Base-by-base conservation (phyloP, 352 stramenopile genomes). In the Phytophthora chlamydospora region DNA sequence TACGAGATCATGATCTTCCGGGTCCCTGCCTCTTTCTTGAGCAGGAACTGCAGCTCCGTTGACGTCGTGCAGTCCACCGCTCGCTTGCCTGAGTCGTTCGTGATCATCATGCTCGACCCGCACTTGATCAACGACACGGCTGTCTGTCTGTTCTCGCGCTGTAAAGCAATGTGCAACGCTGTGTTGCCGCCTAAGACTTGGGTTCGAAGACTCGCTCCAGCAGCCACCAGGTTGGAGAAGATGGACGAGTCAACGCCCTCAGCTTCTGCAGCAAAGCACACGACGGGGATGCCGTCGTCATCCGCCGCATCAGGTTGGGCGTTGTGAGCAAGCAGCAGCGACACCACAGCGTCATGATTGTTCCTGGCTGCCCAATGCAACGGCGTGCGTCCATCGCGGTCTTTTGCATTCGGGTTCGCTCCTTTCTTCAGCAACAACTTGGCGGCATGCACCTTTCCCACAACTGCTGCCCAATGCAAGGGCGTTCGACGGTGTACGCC, bases 1-100 rank as follows among this genome's bases (percentile, higher is more conserved):
- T 91, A 92, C 45, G 76, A 90, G 36, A 95, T 90, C 85, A 95
- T 93, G 6, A 95, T 75, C 42, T 95, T 83, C 9, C 85, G 80
- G 8, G 58, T 84, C 10, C 82, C 82, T 1, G 83, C 83, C 44
- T 89, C 78, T 46, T 89, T 85, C 69, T 93, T 93, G 12, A 93
- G 61, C 24, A 72, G 67, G 38, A 93, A 93, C 45, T 91, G 85
- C 13, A 93, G 65, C 42, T 89, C 68, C 2, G 81, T 93, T 5
- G 83, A 93, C 8, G 82, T 90, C 19, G 85, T 95, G 59, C 84
- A 90, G 60, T 95, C 85, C 21, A 95, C 78, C 2, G 85, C 78
- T 11, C 85, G 82, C 36, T 87, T 83, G 4, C 83, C 85, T 1
- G 62, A 57, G 47, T 65, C 60, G 43, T 95, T 95, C 10, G 75